Evolutionary conservation across 148 eudicot species (phyloP), one percentile per base, ranked within the genome.

Genomic region (Rheum nobile): DNA sequence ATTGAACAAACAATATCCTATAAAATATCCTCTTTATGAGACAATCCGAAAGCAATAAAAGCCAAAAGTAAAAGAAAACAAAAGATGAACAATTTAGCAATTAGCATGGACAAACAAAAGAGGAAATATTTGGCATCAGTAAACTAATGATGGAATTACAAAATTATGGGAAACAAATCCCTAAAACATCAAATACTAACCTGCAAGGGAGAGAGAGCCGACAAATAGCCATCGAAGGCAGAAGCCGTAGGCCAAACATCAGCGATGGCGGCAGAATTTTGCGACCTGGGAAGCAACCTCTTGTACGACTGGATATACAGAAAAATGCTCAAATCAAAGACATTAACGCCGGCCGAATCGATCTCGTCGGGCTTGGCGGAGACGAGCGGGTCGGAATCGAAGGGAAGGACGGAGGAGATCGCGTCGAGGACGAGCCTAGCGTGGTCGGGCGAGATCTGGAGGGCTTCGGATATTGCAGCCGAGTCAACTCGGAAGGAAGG

Each of bases 191-290:
- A 28, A 61, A 28, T 29, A 34, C 31, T n/a, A 47, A 93, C 99
- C 97, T 91, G 97, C 77, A 95, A 78, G 34, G 99, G 99, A 28
- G 99, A 91, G 26, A 95, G 92, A 32, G 96, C 94, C 0, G 97
- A 95, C 38, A 95, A 77, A 63, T 83, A 90, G 0, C 99, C 97
- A 77, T 95, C 99, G 19, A 95, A 95, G 0, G 99, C 97, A 0
- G 96, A 92, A 0, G 97, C 86, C 0, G 99, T 87, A 0, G 97
- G 97, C 97, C 99, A 95, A 44, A 95, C 99, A 84, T 95, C 97
- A 6, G 97, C 88, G 7, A 95, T 93, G 6, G 99, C 88, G 28
- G 92, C 94, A 1, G 94, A 87, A 81, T 92, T 95, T 54, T 92
- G 97, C 50, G 88, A 84, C 63, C 87, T 84, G 0, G 99, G 99